Evolutionary conservation across 805 yeast genomes (phyloP).

Genomic region (Lipomyces starkeyi): DNA sequence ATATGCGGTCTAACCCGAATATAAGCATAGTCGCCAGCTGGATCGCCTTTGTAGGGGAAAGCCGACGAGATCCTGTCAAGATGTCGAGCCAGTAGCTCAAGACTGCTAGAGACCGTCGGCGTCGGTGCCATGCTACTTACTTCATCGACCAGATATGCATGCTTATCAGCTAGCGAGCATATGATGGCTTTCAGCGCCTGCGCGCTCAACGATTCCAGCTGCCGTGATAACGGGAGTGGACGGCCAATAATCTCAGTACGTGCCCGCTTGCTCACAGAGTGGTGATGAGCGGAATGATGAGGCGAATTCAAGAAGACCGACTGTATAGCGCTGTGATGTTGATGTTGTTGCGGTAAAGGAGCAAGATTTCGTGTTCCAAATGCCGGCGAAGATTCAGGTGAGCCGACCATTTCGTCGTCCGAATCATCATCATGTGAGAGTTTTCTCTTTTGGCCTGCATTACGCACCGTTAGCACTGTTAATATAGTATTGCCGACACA

Average conservation of each 20-base stretch:
- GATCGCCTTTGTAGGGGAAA: constrained; percentile 79
- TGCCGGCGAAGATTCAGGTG: constrained; percentile 28
- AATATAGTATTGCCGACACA: neutral
- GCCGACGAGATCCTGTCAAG: constrained; percentile 52
- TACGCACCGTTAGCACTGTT: neutral
- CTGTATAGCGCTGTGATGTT: constrained; percentile 12
- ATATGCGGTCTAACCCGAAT: constrained; percentile 71
- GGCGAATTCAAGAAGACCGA: neutral
- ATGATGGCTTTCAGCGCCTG: constrained; percentile 60
- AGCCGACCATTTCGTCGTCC: constrained; percentile 35
- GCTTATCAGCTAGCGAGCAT: constrained; percentile 57
- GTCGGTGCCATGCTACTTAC: constrained; percentile 60
- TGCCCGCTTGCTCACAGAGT: constrained; percentile 25
- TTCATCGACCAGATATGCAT: constrained; percentile 66
- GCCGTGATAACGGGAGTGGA: constrained; percentile 64
- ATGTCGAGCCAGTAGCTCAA: constrained; percentile 57
- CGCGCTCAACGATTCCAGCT: constrained; percentile 72
- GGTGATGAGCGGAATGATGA: constrained; percentile 4
- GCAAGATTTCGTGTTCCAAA: constrained; percentile 9
- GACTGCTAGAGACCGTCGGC: constrained; percentile 60
- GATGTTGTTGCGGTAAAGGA: constrained; percentile 10
- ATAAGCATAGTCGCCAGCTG: constrained; percentile 75
- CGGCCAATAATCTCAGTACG: constrained; percentile 52
- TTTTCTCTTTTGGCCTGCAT: constrained; percentile 25
- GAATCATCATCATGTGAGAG: constrained; percentile 30